Evolutionary conservation across 371 early-diverging fungal genomes (phyloP).

Genomic region (Dichotomocladium elegans): DNA sequence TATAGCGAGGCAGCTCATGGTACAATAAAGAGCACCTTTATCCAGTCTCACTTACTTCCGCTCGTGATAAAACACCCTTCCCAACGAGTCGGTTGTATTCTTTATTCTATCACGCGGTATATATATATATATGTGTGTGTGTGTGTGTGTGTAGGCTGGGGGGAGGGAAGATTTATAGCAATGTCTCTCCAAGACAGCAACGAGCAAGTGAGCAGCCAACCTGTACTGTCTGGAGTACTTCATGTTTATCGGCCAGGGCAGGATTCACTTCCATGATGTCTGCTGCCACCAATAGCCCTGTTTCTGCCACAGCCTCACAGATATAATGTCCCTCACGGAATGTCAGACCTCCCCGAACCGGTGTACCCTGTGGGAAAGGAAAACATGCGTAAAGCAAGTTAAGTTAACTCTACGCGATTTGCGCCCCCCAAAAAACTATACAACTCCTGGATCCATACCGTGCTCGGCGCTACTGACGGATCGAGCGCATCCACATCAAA

Average conservation of each 20-base stretch:
- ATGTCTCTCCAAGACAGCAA: conserved; percentile 76
- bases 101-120: too few relatives aligned
- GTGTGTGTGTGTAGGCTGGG: too few relatives aligned
- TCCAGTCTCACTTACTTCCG: too few relatives aligned
- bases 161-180: conserved; percentile 43
- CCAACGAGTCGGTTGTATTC: too few relatives aligned
- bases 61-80: too few relatives aligned
- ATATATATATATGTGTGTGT: too few relatives aligned
- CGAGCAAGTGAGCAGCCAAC: conserved; percentile 85
- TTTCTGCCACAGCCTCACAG: conserved; percentile 89
- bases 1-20: too few relatives aligned
- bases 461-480: conserved; percentile 8
- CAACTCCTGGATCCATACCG: conserved; percentile 38
- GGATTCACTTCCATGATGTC: conserved; percentile 97
- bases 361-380: too few relatives aligned
- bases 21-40: too few relatives aligned
- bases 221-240: conserved; percentile 79
- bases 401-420: neutral
- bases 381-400: neutral
- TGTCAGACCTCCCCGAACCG: conserved; percentile 95
- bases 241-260: conserved; percentile 66
- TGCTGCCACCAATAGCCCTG: conserved; percentile 86
- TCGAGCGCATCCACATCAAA: conserved; percentile 12
- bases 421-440: neutral
- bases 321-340: conserved; percentile 90